Percentiles rank a stretch among this genome's conserved stretches.
phyloP scores from a whole-genome alignment of 2,329 filamentous ascomycete species.

The Magnaporthales sp. region DNA sequence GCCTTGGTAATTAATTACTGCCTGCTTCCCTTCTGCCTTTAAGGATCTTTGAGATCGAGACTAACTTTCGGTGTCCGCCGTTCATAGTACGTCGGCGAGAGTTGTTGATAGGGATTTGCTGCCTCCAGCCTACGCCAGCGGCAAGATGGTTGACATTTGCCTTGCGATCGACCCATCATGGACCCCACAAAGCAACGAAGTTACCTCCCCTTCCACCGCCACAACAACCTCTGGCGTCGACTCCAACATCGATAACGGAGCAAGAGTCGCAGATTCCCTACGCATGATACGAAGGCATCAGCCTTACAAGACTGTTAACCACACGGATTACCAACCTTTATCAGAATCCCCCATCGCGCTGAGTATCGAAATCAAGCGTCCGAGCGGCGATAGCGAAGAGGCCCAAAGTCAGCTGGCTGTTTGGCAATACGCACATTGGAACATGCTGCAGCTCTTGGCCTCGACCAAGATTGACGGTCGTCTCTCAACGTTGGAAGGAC shows the following conservation, averaged over 20 bases:
- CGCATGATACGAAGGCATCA: too few species aligned
- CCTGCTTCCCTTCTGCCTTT: too few species aligned
- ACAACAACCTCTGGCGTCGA: not conserved
- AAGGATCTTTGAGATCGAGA: too few species aligned
- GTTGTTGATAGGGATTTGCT: not conserved
- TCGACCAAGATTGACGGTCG: not conserved
- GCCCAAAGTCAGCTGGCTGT: conserved; percentile 1
- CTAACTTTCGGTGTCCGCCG: not conserved
- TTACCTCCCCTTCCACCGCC: not conserved
- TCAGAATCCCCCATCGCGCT: not conserved
- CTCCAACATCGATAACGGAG: not conserved
- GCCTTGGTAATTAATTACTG: too few species aligned
- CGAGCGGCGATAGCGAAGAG: not conserved
- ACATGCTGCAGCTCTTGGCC: not conserved
- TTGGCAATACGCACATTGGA: conserved; percentile 1
- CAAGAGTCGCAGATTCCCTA: not conserved
- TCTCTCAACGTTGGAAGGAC: not conserved
- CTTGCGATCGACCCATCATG: not conserved
- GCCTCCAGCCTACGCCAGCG: not conserved
- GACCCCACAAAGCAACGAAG: not conserved
- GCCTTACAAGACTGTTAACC: not conserved
- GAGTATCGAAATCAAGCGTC: conserved; percentile 1
- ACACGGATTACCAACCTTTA: not conserved
- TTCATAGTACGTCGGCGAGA: not conserved
- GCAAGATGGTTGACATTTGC: conserved; percentile 1